Percentiles rank a stretch among this genome's conserved stretches.
These are phyloP conservation scores for Solanum chilense DNA, from an alignment of 257 asterid species.

Conservation along the genomic window DNA sequence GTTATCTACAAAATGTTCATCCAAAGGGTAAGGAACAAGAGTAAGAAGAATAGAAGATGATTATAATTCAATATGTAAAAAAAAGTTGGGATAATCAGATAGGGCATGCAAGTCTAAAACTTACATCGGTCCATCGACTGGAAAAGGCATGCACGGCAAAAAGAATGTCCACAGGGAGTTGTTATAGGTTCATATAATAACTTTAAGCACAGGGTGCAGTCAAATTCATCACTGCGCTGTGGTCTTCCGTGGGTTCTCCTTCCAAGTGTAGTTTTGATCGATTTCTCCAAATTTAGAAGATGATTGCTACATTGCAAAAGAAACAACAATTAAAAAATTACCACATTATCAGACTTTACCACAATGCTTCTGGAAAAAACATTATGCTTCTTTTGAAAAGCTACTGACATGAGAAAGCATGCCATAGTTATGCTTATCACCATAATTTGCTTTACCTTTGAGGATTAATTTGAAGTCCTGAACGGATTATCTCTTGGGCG, in stretches of 20 bases:
- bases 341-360: background rate
- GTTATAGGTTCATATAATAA: conserved; percentile 82
- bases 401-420: background rate
- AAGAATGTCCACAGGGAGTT: conserved; percentile 98
- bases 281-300: conserved; percentile 55
- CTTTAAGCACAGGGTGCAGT: conserved; percentile 91
- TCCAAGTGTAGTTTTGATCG: conserved; percentile 17
- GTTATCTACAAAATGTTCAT: conserved; percentile 45
- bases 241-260: conserved; percentile 51
- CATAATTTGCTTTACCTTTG: conserved; percentile 34
- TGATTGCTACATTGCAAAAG: conserved; percentile 33
- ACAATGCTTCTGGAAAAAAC: background rate
- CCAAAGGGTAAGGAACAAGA: background rate
- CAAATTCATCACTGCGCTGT: conserved; percentile 82
- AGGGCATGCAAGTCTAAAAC: background rate
- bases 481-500: conserved; percentile 57
- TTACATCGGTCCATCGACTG: conserved; percentile 94
- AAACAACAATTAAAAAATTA: background rate
- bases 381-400: background rate
- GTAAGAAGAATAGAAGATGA: background rate
- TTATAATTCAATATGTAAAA: background rate
- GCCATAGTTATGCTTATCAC: background rate
- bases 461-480: conserved; percentile 73
- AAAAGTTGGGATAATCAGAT: background rate
- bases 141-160: conserved; percentile 91